Base-by-base conservation (phyloP, 805 yeast genomes). In the Kodamaea hsintzibuensis region DNA sequence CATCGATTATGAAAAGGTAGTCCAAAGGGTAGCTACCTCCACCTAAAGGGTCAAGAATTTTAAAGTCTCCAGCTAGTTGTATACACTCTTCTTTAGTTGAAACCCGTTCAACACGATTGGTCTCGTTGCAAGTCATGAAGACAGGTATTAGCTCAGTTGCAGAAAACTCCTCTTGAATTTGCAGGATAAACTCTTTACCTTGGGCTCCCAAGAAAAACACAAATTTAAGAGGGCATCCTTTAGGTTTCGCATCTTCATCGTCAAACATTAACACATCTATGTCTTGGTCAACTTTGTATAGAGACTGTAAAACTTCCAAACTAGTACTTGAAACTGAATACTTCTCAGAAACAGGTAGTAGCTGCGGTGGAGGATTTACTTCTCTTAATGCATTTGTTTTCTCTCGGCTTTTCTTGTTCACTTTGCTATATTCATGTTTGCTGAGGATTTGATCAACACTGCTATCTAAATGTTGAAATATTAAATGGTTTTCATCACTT, bases 21-120 rank as follows among this genome's bases (percentile, higher is more conserved):
- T 72, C 69, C 17, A 71, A 58, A 0, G 77, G 76, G 47, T 71
- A 72, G 6, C 53, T 13, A 1, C 76, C 77, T 7, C 77, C 76
- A 2, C 77, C 76, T 27, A 70, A 49, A 4, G 77, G 77, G 47
- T 72, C 72, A 18, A 63, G 49, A 8, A 71, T 56, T 25, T 62
- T 52, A 44, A 72, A 64, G 22, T 66, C 63, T 2, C 60, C 54
- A 0, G 70, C 50, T 17, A 72, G 52, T 12, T 44, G 27, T 12
- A 54, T 55, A 58, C 74, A 69, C 49, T 63, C 61, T 7, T 52
- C 38, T 3, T 57, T 45, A 39, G 49, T 45, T 40, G 61, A 55
- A 14, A 45, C 51, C 10, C 50, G 35, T 8, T 47, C 46, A 2
- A 19, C 14, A 9, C 49, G 37, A 19, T 39, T 17, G 14, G 49